Evolutionary conservation across 805 yeast genomes (phyloP).

Genomic region (Phaffomyces antillensis): DNA sequence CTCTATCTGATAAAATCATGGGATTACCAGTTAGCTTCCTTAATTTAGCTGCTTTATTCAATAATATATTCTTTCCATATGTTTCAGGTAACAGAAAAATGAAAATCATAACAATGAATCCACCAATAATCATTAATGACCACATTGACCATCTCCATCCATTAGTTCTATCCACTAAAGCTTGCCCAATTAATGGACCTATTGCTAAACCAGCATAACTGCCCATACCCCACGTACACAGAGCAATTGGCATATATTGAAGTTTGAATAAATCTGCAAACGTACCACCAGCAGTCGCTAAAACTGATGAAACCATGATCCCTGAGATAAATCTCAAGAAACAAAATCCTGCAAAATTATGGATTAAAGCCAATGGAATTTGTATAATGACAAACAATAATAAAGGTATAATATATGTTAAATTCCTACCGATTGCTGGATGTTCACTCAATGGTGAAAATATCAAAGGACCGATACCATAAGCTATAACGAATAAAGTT

Average conservation of each 20-base stretch:
- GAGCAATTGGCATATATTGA: constrained; percentile 37
- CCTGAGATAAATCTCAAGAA: constrained; percentile 49
- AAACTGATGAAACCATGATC: constrained; percentile 46
- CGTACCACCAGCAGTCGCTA: constrained; percentile 55
- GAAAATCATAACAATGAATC: constrained; percentile 30
- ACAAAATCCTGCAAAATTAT: constrained; percentile 43
- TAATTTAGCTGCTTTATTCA: constrained; percentile 41
- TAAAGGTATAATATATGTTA: constrained; percentile 40
- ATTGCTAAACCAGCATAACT: constrained; percentile 48
- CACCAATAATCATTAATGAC: constrained; percentile 38
- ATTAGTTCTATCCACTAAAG: constrained; percentile 34
- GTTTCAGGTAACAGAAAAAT: constrained; percentile 43
- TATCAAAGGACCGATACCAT: constrained; percentile 54
- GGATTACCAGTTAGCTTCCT: constrained; percentile 42
- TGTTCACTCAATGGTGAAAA: constrained; percentile 55
- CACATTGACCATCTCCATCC: constrained; percentile 52
- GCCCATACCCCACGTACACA: constrained; percentile 47
- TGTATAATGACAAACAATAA: constrained; percentile 44
- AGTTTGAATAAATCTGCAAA: constrained; percentile 41
- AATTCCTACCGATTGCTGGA: constrained; percentile 45
- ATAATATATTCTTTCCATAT: constrained; percentile 35
- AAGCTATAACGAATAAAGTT: constrained; percentile 50
- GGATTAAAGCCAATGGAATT: constrained; percentile 46
- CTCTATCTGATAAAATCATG: constrained; percentile 34
- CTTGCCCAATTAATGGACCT: constrained; percentile 53